Percentiles rank a stretch among this genome's conserved stretches.
These are phyloP conservation scores for Paxillus ammoniavirescens DNA, from an alignment of 768 basidiomycete species.

Conservation along the genomic window DNA sequence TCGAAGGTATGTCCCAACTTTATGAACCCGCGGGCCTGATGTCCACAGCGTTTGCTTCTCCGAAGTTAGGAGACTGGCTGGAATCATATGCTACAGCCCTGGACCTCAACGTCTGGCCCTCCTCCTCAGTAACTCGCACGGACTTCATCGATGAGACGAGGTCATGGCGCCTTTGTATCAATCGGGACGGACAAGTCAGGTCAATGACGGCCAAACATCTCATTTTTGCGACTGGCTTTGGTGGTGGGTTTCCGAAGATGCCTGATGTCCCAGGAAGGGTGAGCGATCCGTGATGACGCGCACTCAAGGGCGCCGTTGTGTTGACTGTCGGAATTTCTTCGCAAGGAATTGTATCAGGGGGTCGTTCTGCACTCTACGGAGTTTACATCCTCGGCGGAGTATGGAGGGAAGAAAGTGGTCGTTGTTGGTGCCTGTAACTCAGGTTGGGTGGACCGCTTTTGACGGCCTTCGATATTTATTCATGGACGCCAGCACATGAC, in stretches of 20 bases:
- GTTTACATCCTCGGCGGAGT: slow-evolving; percentile 44
- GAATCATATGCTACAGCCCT: slow-evolving; percentile 56
- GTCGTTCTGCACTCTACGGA: slow-evolving; percentile 50
- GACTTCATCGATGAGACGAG: slow-evolving; percentile 33
- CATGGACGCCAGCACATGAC: slow-evolving; percentile 32
- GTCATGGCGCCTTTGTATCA: slow-evolving; percentile 44
- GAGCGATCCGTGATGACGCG: not conserved
- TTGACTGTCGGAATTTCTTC: not conserved
- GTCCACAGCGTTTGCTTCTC: not conserved
- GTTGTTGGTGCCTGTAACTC: slow-evolving; percentile 66
- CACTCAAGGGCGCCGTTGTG: not conserved
- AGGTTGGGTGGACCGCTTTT: slow-evolving; percentile 28
- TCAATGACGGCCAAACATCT: slow-evolving; percentile 46
- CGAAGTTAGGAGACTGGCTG: slow-evolving; percentile 59
- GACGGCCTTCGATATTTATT: slow-evolving; percentile 3
- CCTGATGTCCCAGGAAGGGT: slow-evolving; percentile 47
- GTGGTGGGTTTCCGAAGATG: slow-evolving; percentile 44
- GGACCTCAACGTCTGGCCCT: slow-evolving; percentile 63
- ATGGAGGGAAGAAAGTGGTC: slow-evolving; percentile 60
- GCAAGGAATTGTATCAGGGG: slow-evolving; percentile 51
- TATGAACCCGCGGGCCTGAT: not conserved
- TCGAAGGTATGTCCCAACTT: slow-evolving; percentile 37
- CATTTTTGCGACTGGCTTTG: slow-evolving; percentile 54
- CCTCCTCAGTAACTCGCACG: slow-evolving; percentile 37
- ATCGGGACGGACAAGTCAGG: slow-evolving; percentile 29